Conservation (phyloP, 495 filamentous ascomycete species). For the Chaetomium fimeti region DNA sequence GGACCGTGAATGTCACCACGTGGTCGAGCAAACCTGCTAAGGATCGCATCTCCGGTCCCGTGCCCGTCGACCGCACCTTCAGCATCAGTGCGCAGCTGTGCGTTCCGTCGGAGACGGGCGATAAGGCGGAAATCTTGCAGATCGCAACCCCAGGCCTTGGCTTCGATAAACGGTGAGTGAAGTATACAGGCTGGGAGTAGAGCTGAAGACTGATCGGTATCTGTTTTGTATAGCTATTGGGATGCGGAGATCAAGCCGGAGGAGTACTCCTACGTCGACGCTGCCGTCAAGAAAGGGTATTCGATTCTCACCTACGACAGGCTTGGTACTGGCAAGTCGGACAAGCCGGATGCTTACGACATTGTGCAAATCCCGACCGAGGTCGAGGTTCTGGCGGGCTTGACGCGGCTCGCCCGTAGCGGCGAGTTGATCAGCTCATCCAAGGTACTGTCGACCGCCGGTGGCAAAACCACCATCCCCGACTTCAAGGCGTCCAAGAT, state of each 20-base stretch:
- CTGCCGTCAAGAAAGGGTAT: conserved; percentile 5
- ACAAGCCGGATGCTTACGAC: background rate
- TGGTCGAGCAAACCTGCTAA: background rate
- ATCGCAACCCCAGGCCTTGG: conserved; percentile 3
- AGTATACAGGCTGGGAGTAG: background rate
- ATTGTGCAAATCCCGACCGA: conserved; percentile 4
- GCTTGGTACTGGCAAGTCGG: background rate
- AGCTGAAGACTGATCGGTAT: background rate
- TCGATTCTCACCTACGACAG: conserved; percentile 10
- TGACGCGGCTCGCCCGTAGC: conserved; percentile 3
- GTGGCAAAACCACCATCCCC: background rate
- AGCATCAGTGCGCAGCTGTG: conserved; percentile 6
- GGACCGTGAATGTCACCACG: conserved; percentile 5
- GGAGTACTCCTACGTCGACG: conserved; percentile 7
- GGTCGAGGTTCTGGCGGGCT: conserved; percentile 6
- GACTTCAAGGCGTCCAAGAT: background rate
- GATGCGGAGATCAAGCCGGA: conserved; percentile 1
- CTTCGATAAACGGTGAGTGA: background rate
- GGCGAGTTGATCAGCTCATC: conserved; percentile 11
- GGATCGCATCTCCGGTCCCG: background rate
- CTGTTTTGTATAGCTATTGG: background rate
- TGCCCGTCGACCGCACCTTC: background rate
- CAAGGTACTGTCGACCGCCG: background rate
- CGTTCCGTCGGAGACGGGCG: background rate
- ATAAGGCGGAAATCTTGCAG: background rate